Percentiles rank a stretch among this genome's conserved stretches.
These are phyloP conservation scores for Picocystis sp. DNA, from an alignment of 163 green algal species.

Conservation along the genomic window DNA sequence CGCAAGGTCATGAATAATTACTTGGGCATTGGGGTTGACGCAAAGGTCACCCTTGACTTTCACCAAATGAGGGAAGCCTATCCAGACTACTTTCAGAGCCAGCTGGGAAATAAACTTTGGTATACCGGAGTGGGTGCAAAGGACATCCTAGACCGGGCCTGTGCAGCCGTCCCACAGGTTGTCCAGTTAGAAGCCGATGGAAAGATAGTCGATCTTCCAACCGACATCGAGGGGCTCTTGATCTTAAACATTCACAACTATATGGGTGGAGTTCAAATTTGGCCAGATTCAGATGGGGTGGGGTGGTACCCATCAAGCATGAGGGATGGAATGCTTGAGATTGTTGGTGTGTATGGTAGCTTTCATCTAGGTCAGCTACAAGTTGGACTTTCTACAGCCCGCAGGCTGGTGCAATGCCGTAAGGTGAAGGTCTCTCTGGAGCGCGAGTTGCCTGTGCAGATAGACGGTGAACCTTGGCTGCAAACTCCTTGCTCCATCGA, in stretches of 20 bases:
- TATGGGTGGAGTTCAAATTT: constrained; percentile 69
- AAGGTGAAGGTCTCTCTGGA: constrained; percentile 23
- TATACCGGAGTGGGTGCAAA: constrained; percentile 55
- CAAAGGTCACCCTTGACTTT: constrained; percentile 61
- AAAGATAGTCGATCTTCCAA: constrained; percentile 27
- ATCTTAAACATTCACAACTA: constrained; percentile 52
- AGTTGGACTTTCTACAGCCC: constrained; percentile 45
- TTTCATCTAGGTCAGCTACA: constrained; percentile 50
- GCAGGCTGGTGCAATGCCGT: constrained; percentile 39
- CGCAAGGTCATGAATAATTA: constrained; percentile 70
- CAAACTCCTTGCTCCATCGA: constrained; percentile 28
- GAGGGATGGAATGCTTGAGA: constrained; percentile 15
- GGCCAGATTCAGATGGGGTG: constrained; percentile 16
- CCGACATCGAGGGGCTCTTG: constrained; percentile 37
- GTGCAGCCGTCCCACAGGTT: constrained; percentile 19
- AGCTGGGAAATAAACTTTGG: constrained; percentile 68
- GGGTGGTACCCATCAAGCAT: constrained; percentile 1
- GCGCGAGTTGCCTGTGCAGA: constrained; percentile 41
- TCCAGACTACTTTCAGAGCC: constrained; percentile 36
- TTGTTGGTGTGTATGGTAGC: constrained; percentile 41
- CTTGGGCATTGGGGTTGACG: constrained; percentile 63
- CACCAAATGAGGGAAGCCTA: constrained; percentile 34
- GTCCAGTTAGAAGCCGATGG: constrained; percentile 38
- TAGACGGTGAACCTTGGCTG: constrained; percentile 65
- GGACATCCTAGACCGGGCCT: constrained; percentile 48